A percentile compares a stretch with the other conserved stretches of the same genome.
Evolutionary conservation across 306 rosid species (phyloP).

Genomic region (Oemleria cerasiformis): DNA sequence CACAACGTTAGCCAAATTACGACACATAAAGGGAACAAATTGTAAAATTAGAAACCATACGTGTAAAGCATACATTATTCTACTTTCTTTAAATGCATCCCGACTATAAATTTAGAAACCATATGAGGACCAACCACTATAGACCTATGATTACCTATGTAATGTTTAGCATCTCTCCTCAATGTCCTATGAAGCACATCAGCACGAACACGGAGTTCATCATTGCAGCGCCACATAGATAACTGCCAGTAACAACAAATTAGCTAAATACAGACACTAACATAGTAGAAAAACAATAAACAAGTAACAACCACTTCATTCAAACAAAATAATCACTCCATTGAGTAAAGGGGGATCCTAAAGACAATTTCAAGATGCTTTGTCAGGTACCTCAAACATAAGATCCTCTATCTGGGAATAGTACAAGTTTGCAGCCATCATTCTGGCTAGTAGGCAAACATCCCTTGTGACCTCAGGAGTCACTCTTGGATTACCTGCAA

Average conservation of each 20-base stretch:
- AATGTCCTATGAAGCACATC: slow-evolving; percentile 64
- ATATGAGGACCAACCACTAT: background rate
- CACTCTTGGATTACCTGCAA: slow-evolving; percentile 94
- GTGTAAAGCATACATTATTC: background rate
- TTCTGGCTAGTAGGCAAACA: slow-evolving; percentile 94
- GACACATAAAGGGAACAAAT: background rate
- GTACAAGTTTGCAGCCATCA: slow-evolving; percentile 98
- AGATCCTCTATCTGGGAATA: slow-evolving; percentile 98
- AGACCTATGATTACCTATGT: slow-evolving; percentile 57
- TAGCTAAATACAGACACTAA: slow-evolving; percentile 11
- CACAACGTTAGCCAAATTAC: background rate
- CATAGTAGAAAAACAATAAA: slow-evolving; percentile 8
- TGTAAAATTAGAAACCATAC: background rate
- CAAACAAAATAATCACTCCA: background rate
- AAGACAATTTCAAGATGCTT: slow-evolving; percentile 14
- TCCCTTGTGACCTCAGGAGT: slow-evolving; percentile 99
- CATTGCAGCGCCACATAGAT: slow-evolving; percentile 99
- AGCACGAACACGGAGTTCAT: slow-evolving; percentile 82
- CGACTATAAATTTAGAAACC: background rate
- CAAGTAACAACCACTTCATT: slow-evolving; percentile 4
- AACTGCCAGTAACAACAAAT: slow-evolving; percentile 48
- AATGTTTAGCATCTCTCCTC: slow-evolving; percentile 91
- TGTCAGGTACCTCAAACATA: slow-evolving; percentile 81
- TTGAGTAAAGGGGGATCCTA: slow-evolving; percentile 6
- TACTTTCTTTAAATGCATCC: background rate